These are phyloP conservation scores for Phyllosticta citriasiana DNA, from an alignment of 2,329 filamentous ascomycete species.

Conservation along the genomic window DNA sequence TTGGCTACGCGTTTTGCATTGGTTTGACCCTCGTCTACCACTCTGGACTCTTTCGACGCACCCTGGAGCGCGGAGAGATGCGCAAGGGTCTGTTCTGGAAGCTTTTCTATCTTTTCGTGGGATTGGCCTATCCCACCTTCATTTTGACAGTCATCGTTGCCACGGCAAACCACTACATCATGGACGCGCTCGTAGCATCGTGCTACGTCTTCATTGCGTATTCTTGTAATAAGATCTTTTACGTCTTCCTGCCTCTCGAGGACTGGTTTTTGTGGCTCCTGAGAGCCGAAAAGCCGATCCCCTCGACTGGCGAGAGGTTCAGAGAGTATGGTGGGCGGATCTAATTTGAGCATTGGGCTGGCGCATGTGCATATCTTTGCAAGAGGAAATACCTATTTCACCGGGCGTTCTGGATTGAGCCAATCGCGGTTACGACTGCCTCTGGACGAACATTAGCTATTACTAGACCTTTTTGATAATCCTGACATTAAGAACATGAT, in stretches of 20 bases:
- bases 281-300: slow-evolving; percentile 44
- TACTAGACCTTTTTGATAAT: neutral
- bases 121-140: slow-evolving; percentile 43
- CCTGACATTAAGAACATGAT: neutral
- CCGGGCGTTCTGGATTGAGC: neutral
- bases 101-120: slow-evolving; percentile 35
- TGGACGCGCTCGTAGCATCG: slow-evolving; percentile 43
- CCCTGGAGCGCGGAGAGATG: slow-evolving; percentile 32
- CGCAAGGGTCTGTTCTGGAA: slow-evolving; percentile 34
- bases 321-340: slow-evolving; percentile 25
- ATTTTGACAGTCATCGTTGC: slow-evolving; percentile 50
- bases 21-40: slow-evolving; percentile 45
- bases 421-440: neutral
- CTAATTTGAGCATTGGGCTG: slow-evolving; percentile 12
- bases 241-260: slow-evolving; percentile 42
- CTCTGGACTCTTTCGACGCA: slow-evolving; percentile 37
- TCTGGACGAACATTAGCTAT: neutral
- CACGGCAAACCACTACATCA: slow-evolving; percentile 53
- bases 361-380: neutral
- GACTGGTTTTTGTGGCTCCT: slow-evolving; percentile 39
- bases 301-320: slow-evolving; percentile 42
- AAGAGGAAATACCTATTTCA: neutral
- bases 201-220: slow-evolving; percentile 40
- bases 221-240: slow-evolving; percentile 39
- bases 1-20: slow-evolving; percentile 46